Evolutionary conservation across 176 grass and related monocot genomes (phyloP).

Genomic region (Carex parvula): DNA sequence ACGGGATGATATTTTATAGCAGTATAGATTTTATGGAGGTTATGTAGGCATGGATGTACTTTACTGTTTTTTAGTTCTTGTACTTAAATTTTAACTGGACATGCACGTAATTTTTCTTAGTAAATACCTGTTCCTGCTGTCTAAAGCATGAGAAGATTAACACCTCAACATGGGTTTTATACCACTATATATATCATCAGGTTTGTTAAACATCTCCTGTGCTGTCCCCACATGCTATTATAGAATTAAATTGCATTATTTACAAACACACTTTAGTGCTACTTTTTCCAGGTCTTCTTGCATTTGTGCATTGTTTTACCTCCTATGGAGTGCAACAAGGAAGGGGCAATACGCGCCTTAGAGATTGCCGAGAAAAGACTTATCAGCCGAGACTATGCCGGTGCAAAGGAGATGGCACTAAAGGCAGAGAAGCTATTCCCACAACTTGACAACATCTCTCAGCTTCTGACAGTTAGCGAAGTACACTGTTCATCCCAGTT

Average conservation of each 20-base stretch:
- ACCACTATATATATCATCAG: not conserved
- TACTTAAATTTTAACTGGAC: not conserved
- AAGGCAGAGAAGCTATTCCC: slow-evolving; percentile 75
- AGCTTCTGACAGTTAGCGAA: slow-evolving; percentile 64
- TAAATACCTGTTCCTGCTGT: not conserved
- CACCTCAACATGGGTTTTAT: not conserved
- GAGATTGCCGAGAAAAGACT: slow-evolving; percentile 69
- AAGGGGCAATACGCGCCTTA: slow-evolving; percentile 63
- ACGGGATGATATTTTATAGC: not conserved
- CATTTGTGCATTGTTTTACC: not conserved
- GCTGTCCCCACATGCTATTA: slow-evolving; percentile 22
- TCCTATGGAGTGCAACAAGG: slow-evolving; percentile 56
- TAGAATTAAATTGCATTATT: not conserved
- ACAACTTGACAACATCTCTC: slow-evolving; percentile 62
- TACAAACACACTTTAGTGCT: not conserved
- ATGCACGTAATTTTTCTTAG: not conserved
- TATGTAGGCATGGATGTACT: not conserved
- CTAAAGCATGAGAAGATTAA: not conserved
- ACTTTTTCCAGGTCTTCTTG: not conserved
- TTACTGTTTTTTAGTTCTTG: not conserved
- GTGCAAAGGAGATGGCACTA: slow-evolving; percentile 54
- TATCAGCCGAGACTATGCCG: slow-evolving; percentile 49
- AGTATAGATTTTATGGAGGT: not conserved
- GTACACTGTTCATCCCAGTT: slow-evolving; percentile 64
- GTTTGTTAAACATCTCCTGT: not conserved